phyloP scores from a whole-genome alignment of 2,329 filamentous ascomycete genomes.

The Claviceps capensis region DNA sequence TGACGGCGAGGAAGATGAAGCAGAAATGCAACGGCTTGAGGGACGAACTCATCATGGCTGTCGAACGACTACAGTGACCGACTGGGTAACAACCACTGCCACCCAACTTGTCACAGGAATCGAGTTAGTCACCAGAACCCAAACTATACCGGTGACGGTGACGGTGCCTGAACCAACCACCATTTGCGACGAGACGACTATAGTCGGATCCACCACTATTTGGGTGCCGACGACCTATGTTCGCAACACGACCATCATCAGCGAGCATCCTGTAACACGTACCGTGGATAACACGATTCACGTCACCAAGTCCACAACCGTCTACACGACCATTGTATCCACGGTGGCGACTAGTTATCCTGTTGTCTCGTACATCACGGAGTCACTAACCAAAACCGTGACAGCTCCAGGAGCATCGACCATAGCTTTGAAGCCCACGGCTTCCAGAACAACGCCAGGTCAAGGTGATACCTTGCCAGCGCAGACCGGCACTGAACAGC shows the following conservation, averaged over 20 bases:
- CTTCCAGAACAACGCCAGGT: slow-evolving; percentile 1
- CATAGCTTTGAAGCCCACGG: slow-evolving; percentile 5
- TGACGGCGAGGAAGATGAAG: not conserved
- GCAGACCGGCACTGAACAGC: slow-evolving; percentile 2
- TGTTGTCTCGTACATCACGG: slow-evolving; percentile 7
- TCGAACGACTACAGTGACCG: slow-evolving; percentile 10
- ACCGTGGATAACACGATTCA: slow-evolving; percentile 8
- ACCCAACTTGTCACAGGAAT: slow-evolving; percentile 7
- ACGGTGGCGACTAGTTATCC: slow-evolving; percentile 8
- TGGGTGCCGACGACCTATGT: slow-evolving; percentile 9
- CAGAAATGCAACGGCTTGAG: not conserved
- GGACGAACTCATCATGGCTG: slow-evolving; percentile 4
- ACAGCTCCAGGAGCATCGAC: slow-evolving; percentile 4
- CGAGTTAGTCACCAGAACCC: slow-evolving; percentile 5
- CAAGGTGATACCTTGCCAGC: slow-evolving; percentile 7
- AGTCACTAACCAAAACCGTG: slow-evolving; percentile 2
- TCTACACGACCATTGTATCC: slow-evolving; percentile 6
- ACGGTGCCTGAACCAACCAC: slow-evolving; percentile 6
- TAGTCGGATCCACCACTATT: slow-evolving; percentile 7
- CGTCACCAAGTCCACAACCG: slow-evolving; percentile 6
- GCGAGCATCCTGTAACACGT: slow-evolving; percentile 7
- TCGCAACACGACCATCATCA: slow-evolving; percentile 5
- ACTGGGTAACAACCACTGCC: slow-evolving; percentile 11
- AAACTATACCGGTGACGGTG: slow-evolving; percentile 5
- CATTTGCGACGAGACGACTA: slow-evolving; percentile 2